These are phyloP conservation scores for Raddia distichophylla DNA, from an alignment of 176 grass and related monocot species.

Conservation along the genomic window DNA sequence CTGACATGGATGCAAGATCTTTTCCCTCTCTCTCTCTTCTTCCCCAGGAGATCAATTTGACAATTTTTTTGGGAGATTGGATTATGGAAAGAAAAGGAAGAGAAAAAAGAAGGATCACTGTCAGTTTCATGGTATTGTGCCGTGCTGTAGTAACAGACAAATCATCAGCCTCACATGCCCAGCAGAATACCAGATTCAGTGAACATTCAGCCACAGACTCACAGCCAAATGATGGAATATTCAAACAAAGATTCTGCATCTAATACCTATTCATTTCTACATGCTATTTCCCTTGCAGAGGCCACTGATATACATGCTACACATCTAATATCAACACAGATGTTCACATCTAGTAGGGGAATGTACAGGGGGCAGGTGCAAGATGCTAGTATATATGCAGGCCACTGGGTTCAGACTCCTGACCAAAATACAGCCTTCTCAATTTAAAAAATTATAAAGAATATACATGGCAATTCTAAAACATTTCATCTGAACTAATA, in stretches of 20 bases:
- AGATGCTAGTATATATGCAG: neutral
- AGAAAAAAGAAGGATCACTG: neutral
- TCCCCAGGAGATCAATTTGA: neutral
- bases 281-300: neutral
- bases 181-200: slow-evolving; percentile 14
- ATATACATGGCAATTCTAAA: neutral
- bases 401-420: neutral
- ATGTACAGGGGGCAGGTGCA: neutral
- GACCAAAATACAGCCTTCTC: neutral
- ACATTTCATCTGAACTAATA: neutral
- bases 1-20: slow-evolving; percentile 22
- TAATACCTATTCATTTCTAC: neutral
- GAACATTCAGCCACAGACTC: neutral
- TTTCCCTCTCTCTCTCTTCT: neutral
- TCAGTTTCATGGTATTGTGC: neutral
- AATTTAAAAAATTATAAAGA: neutral
- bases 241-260: neutral
- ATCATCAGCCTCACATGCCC: neutral
- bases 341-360: neutral
- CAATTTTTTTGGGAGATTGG: neutral
- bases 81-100: neutral
- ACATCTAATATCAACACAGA: neutral
- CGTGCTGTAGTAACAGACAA: neutral
- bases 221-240: neutral
- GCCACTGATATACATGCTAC: neutral